Evolutionary conservation across 2,329 filamentous ascomycete species (phyloP).

Genomic region (Penicillium sp.): DNA sequence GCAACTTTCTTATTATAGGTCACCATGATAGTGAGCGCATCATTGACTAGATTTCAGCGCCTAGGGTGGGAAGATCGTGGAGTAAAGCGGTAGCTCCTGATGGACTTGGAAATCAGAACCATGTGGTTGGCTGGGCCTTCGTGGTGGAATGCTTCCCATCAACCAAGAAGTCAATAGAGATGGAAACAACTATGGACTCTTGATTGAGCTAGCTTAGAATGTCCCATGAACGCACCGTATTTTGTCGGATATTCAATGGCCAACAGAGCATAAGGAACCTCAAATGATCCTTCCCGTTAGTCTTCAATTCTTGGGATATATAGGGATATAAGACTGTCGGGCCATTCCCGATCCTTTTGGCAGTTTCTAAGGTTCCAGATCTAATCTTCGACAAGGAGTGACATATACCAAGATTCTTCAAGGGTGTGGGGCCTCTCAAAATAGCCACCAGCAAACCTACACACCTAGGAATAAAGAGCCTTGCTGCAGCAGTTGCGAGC

Average conservation of each 20-base stretch:
- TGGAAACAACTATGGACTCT: not conserved
- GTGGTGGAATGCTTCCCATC: not conserved
- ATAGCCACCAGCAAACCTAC: not conserved
- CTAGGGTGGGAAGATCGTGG: not conserved
- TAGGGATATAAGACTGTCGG: not conserved
- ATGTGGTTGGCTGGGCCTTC: not conserved
- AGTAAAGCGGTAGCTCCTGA: not conserved
- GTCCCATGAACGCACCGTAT: too few species aligned
- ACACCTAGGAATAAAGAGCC: not conserved
- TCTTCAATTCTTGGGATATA: too few species aligned
- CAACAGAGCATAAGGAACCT: too few species aligned
- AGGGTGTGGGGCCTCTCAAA: not conserved
- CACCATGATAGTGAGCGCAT: constrained; percentile 10
- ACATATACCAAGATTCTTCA: not conserved
- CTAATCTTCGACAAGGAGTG: not conserved
- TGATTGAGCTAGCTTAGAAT: too few species aligned
- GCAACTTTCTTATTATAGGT: constrained; percentile 11
- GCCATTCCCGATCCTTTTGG: not conserved
- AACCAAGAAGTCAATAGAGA: not conserved
- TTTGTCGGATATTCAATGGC: too few species aligned
- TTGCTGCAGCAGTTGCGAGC: not conserved
- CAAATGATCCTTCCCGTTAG: too few species aligned
- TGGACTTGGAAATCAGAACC: not conserved
- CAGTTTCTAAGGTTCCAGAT: not conserved
- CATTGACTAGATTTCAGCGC: constrained; percentile 8